Base-by-base conservation (phyloP, 257 asterid species). In the Penstemon newberryi region DNA sequence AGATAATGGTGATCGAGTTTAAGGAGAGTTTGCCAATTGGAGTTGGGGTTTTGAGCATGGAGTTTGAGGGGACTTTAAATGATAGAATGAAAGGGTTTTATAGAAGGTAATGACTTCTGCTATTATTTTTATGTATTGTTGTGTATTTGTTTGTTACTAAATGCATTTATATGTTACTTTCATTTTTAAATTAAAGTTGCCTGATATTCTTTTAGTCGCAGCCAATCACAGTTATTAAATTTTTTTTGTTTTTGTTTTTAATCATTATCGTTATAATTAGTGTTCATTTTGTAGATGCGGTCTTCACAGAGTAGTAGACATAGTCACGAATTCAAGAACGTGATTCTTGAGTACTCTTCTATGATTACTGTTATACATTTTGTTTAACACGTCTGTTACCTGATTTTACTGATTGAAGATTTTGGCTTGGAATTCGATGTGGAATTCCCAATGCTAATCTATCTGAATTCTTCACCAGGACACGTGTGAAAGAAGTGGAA, bases 81-180 rank as follows among this genome's bases (percentile, higher is more conserved):
- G 98, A 92, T 69, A 86, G 94, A 84, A 92, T 92, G 98, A 92
- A 92, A 80, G 96, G 98, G 46, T 89, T 92, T 75, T 92, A 92
- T 78, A 80, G 96, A 83, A 92, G 98, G 98, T 89, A 71, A 49
- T 43, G 3, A 33, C 36, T 37, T 55, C 3, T 55, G 33, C 63
- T 54, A 3, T 7, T 74, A 44, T 39, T 49, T 36, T 52, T 8
- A 37, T 5, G 49, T 43, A 38, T 37, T 25, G 5, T 37, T 69
- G 47, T 13, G 12, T 36, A 0, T 18, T 13, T 40, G 39, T 52
- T 25, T 70, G 36, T 38, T n/a, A 4, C 38, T 65, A n/a, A 55
- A 10, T 56, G 65, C 65, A 41, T 54, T 55, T 44, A 51, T 66
- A 13, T 66, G 56, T 40, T 51, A 43, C 46, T 69, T 45, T 33